These are phyloP conservation scores for Colletotrichum lini DNA, from an alignment of 2,329 filamentous ascomycete genomes.

Conservation along the genomic window DNA sequence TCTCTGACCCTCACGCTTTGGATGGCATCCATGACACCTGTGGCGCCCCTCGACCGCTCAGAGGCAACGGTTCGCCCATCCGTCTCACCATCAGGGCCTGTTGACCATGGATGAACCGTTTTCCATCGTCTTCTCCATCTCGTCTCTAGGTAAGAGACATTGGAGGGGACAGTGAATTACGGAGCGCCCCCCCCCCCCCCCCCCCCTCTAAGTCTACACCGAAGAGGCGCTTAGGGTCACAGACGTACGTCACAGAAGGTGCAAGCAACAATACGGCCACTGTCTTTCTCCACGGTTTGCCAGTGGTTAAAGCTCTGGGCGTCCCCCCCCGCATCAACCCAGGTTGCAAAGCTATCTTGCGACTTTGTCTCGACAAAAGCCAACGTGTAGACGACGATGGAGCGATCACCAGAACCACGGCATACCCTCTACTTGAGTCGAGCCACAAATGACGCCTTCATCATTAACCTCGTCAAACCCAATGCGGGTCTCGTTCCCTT, in stretches of 20 bases:
- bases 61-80: slow-evolving; percentile 6
- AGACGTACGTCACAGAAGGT: slow-evolving; percentile 27
- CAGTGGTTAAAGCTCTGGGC: background rate
- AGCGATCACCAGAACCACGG: slow-evolving; percentile 13
- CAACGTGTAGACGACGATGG: background rate
- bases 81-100: slow-evolving; percentile 19
- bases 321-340: background rate
- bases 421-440: slow-evolving; percentile 26
- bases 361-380: background rate
- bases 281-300: background rate
- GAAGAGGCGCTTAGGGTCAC: slow-evolving; percentile 1
- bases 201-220: background rate
- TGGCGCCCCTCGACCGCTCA: background rate
- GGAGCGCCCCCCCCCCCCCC: background rate
- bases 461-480: slow-evolving; percentile 19
- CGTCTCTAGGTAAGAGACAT: slow-evolving; percentile 20
- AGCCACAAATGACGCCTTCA: background rate
- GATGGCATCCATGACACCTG: slow-evolving; percentile 24
- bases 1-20: background rate
- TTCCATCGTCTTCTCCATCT: slow-evolving; percentile 29
- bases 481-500: background rate
- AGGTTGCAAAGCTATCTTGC: background rate
- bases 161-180: background rate
- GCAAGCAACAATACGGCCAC: background rate
- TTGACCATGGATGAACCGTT: slow-evolving; percentile 16